Conservation (phyloP, 371 early-diverging fungal species). For the Apophysomyces sp. region DNA sequence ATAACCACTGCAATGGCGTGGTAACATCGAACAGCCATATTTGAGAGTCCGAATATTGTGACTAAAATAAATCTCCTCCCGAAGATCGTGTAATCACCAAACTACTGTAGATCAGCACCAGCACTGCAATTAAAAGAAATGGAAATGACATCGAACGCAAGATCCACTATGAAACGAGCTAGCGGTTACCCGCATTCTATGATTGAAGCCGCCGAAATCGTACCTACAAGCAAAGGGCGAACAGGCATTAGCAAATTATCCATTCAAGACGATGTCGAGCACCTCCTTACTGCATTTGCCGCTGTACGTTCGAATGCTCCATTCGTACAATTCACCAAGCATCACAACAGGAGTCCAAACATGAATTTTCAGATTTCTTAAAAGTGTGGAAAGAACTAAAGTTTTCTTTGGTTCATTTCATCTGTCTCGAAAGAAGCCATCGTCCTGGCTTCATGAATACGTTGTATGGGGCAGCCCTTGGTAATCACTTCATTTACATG, state of each 20-base stretch:
- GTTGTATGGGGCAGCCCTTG: neutral
- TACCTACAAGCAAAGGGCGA: neutral
- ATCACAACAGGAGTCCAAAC: neutral
- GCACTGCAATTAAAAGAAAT: too few species aligned
- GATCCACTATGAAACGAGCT: neutral
- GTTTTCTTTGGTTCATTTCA: slow-evolving; percentile 5
- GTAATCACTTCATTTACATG: neutral
- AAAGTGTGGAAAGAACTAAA: slow-evolving; percentile 5
- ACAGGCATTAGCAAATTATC: neutral
- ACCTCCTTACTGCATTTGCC: neutral
- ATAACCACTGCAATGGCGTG: too few species aligned
- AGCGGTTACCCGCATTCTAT: neutral
- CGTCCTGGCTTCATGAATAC: slow-evolving; percentile 5
- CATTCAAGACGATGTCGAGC: neutral
- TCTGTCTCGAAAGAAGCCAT: neutral
- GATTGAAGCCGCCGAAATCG: neutral
- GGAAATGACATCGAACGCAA: too few species aligned
- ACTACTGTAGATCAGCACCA: too few species aligned
- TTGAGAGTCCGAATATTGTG: too few species aligned
- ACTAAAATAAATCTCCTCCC: too few species aligned
- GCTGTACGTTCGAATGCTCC: neutral
- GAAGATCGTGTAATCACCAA: too few species aligned
- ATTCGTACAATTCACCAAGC: neutral
- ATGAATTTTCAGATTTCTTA: neutral
- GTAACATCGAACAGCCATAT: too few species aligned